Evolutionary conservation across 495 filamentous ascomycete genomes (phyloP).

Genomic region (Durotheca rogersii): DNA sequence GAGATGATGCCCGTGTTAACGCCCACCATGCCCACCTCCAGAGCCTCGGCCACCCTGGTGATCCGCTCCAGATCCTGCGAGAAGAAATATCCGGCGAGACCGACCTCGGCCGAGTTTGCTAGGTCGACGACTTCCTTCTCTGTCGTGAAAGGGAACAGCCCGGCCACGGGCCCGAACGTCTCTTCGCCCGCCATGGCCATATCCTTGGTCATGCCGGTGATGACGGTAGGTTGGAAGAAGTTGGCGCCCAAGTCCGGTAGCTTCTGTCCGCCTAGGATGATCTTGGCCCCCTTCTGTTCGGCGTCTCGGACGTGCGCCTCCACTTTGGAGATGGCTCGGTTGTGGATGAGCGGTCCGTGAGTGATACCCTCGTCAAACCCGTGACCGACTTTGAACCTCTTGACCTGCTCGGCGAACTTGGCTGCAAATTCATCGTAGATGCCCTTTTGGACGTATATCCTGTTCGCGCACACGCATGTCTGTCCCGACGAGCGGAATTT

Average conservation of each 20-base stretch:
- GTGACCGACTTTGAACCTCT: constrained; percentile 71
- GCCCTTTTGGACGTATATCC: constrained; percentile 77
- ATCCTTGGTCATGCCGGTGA: constrained; percentile 75
- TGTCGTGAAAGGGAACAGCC: constrained; percentile 76
- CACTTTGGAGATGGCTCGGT: constrained; percentile 72
- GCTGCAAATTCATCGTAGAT: constrained; percentile 75
- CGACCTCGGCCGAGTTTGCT: constrained; percentile 75
- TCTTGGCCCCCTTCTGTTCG: constrained; percentile 67
- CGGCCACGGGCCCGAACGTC: constrained; percentile 86
- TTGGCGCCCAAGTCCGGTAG: constrained; percentile 64
- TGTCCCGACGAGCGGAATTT: constrained; percentile 90
- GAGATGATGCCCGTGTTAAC: constrained; percentile 83
- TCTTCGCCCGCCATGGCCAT: constrained; percentile 80
- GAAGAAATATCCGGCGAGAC: constrained; percentile 86
- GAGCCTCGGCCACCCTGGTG: constrained; percentile 74
- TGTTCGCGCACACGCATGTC: constrained; percentile 89
- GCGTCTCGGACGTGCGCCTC: constrained; percentile 78
- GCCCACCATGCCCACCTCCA: constrained; percentile 89
- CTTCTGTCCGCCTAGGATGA: constrained; percentile 69
- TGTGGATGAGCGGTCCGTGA: constrained; percentile 82
- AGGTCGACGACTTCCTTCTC: constrained; percentile 82
- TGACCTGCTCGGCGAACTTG: constrained; percentile 72
- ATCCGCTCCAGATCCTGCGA: constrained; percentile 71
- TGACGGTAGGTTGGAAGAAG: constrained; percentile 81
- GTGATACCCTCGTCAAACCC: constrained; percentile 71